Evolutionary conservation across 768 basidiomycete genomes (phyloP), one percentile per base, ranked within the genome.

Genomic region (Russula abietina): DNA sequence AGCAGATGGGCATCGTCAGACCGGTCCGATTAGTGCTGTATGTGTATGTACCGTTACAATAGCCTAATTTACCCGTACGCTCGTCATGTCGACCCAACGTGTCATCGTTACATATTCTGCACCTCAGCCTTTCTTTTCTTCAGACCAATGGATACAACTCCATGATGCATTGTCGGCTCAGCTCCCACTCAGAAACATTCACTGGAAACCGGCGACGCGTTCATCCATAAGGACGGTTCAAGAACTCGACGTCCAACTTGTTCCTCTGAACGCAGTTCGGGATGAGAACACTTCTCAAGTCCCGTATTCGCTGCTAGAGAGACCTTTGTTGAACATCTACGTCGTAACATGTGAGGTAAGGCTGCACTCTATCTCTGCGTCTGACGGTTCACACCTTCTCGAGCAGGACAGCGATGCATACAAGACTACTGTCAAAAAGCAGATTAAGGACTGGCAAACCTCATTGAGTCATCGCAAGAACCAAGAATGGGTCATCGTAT

Each of bases 401-500:
- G 33, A 55, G 14, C 66, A 84, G 83, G 83, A 85, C 71, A 77
- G 72, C 62, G 93, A 98, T 52, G 77, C 79, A 3, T 99, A 99
- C 78, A 87, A 86, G 69, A 80, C 79, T 28, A 80, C 82, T 0
- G 80, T 89, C 22, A 88, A 86, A 71, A 89, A 87, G 66, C 91
- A 96, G 72, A 89, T 98, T 67, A 90, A 91, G 68, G 93, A 98
- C 63, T 99, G 97, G 97, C 87, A 91, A 62, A 77, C 79, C 2
- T 72, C 79, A 2, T 76, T 93, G 41, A 74, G 79, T 28, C 75
- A 83, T 50, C 80, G 86, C 66, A 93, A 86, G 75, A 86, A 90
- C 69, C 92, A 94, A 72, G 96, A 97, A 75, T 97, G 95, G 90
- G 76, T 98, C 59, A 88, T 98, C 64, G 78, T 96, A 8, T 89